phyloP scores from a whole-genome alignment of 352 stramenopile species.

The Globisporangium paroecandrum region DNA sequence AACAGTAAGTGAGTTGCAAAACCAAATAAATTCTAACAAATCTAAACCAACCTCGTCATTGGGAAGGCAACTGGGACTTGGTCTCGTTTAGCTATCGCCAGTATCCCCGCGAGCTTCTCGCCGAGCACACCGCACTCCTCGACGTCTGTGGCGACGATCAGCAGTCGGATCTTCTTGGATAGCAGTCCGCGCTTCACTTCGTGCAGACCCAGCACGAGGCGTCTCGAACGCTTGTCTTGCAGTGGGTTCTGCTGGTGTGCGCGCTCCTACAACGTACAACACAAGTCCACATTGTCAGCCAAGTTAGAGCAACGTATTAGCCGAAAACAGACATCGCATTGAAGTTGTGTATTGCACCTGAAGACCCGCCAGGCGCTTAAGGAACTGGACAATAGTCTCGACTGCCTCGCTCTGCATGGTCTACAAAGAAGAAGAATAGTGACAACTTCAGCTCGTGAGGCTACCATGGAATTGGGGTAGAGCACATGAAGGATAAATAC shows the following conservation, averaged over 20 bases:
- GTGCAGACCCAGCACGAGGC: conserved; percentile 18
- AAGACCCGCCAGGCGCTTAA: conserved; percentile 17
- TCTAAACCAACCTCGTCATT: conserved; percentile 12
- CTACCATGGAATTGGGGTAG: not conserved
- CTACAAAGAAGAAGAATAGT: not conserved
- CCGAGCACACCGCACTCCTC: conserved; percentile 14
- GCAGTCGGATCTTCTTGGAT: conserved; percentile 11
- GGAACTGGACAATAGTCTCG: conserved; percentile 7
- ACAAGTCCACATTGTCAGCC: not conserved
- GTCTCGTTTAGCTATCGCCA: conserved; percentile 8
- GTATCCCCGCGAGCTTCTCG: conserved; percentile 11
- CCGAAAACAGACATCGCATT: not conserved
- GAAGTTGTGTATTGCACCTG: conserved; percentile 8
- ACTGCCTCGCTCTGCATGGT: not conserved
- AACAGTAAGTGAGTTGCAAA: not conserved
- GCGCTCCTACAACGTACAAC: conserved; percentile 10
- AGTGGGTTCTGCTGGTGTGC: conserved; percentile 13
- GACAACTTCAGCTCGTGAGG: not conserved
- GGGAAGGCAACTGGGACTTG: conserved; percentile 14
- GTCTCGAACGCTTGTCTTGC: conserved; percentile 17
- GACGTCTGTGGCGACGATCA: conserved; percentile 14
- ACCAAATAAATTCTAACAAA: not conserved
- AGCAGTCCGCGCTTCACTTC: conserved; percentile 14
- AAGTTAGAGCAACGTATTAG: not conserved
- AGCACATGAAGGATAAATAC: not conserved